Percentiles rank a stretch among this genome's conserved stretches.
These are phyloP conservation scores for Stellera chamaejasme DNA, from an alignment of 345 rosid species.

Conservation along the genomic window DNA sequence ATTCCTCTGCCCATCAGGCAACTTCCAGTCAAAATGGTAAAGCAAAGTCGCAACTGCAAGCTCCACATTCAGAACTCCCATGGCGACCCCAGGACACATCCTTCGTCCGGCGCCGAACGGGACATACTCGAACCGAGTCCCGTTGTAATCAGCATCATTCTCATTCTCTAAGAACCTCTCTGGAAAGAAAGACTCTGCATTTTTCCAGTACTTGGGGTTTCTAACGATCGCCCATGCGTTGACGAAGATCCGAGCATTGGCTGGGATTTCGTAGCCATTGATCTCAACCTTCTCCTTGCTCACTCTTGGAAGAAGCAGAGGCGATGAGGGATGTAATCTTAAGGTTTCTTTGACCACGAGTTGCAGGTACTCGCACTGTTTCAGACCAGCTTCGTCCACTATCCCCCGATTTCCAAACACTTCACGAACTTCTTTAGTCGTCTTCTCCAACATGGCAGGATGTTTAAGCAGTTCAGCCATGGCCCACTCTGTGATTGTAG, in stretches of 20 bases:
- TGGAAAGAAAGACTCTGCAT: constrained; percentile 15
- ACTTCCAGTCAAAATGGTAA: constrained; percentile 38
- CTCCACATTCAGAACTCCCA: constrained; percentile 1
- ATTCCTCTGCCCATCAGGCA: constrained; percentile 17
- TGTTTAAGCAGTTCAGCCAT: constrained; percentile 10
- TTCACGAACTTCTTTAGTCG: constrained; percentile 5
- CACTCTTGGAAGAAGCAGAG: constrained; percentile 18
- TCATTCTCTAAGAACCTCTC: constrained; percentile 15
- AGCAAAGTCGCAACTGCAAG: constrained; percentile 22
- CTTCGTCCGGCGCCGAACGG: constrained; percentile 40
- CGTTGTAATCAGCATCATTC: constrained; percentile 15
- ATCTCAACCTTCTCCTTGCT: constrained; percentile 8
- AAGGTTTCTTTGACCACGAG: constrained; percentile 8
- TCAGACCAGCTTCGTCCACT: not conserved
- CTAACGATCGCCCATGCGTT: constrained; percentile 22
- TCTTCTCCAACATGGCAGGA: not conserved
- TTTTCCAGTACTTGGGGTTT: constrained; percentile 16
- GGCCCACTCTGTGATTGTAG: constrained; percentile 2
- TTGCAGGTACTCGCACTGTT: not conserved
- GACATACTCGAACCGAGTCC: constrained; percentile 18
- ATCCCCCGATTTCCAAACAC: not conserved
- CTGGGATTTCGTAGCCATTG: constrained; percentile 18
- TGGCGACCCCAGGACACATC: constrained; percentile 11
- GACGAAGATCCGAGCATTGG: constrained; percentile 15
- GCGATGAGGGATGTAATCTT: constrained; percentile 9